phyloP scores from a whole-genome alignment of 805 yeast species.

The Hanseniaspora valbyensis region DNA sequence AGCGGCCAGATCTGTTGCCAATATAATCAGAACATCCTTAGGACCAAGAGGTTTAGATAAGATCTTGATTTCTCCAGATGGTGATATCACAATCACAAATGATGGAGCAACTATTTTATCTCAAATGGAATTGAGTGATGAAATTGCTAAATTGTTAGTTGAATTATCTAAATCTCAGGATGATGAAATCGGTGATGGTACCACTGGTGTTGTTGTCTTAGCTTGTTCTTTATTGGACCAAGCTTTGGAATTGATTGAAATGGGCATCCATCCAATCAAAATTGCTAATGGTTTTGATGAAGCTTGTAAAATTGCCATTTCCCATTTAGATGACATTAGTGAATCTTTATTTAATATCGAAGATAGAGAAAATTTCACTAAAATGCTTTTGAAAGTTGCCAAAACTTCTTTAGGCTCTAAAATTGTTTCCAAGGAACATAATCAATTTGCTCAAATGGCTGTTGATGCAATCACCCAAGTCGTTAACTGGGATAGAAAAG shows the following conservation, averaged over 20 bases:
- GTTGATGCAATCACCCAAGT: slow-evolving; percentile 90
- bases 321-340: slow-evolving; percentile 60
- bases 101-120: slow-evolving; percentile 96
- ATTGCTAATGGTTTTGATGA: slow-evolving; percentile 95
- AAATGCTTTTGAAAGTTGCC: slow-evolving; percentile 76
- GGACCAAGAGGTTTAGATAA: slow-evolving; percentile 99
- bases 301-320: slow-evolving; percentile 85
- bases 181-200: slow-evolving; percentile 97
- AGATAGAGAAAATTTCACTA: slow-evolving; percentile 23
- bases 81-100: slow-evolving; percentile 94
- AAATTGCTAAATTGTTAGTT: slow-evolving; percentile 89
- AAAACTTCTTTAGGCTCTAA: slow-evolving; percentile 90
- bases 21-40: slow-evolving; percentile 79
- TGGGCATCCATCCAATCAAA: slow-evolving; percentile 94
- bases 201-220: slow-evolving; percentile 95
- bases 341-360: slow-evolving; percentile 36
- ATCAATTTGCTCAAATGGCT: slow-evolving; percentile 90
- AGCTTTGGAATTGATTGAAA: slow-evolving; percentile 86
- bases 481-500: slow-evolving; percentile 82
- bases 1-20: slow-evolving; percentile 91
- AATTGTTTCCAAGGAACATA: slow-evolving; percentile 88
- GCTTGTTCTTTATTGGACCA: slow-evolving; percentile 92
- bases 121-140: slow-evolving; percentile 92
- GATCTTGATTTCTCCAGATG: slow-evolving; percentile 88
- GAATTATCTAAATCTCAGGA: slow-evolving; percentile 92